A percentile compares a stretch with the other conserved stretches of the same genome.
phyloP scores from a whole-genome alignment of 768 basidiomycete genomes.

The Hortiboletus flavorubellus region DNA sequence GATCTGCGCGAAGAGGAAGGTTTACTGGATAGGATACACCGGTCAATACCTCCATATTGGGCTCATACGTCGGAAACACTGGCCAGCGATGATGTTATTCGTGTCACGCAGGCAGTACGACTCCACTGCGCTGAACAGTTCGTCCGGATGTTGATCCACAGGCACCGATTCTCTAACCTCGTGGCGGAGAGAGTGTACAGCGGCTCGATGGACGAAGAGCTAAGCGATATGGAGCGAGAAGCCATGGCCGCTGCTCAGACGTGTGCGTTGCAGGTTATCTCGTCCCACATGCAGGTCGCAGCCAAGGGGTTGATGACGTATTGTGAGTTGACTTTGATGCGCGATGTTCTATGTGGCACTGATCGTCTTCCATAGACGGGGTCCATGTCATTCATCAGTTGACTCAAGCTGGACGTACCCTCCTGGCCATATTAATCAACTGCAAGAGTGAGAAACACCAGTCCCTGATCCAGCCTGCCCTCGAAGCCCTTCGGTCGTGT shows the following conservation, averaged over 20 bases:
- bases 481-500: slow-evolving; percentile 85
- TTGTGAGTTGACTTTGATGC: slow-evolving; percentile 51
- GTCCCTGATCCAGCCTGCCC: slow-evolving; percentile 72
- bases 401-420: slow-evolving; percentile 88
- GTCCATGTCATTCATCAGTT: slow-evolving; percentile 95
- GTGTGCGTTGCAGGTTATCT: slow-evolving; percentile 78
- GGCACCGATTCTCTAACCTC: slow-evolving; percentile 78
- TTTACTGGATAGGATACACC: slow-evolving; percentile 75
- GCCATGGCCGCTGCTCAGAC: slow-evolving; percentile 75
- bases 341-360: slow-evolving; percentile 6
- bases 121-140: slow-evolving; percentile 86
- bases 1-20: slow-evolving; percentile 78
- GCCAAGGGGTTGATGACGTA: slow-evolving; percentile 92
- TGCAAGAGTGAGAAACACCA: slow-evolving; percentile 80
- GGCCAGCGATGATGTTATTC: slow-evolving; percentile 80
- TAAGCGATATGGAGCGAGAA: slow-evolving; percentile 67
- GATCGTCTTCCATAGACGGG: slow-evolving; percentile 54
- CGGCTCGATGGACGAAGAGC: slow-evolving; percentile 47
- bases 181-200: slow-evolving; percentile 63
- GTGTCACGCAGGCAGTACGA: slow-evolving; percentile 85
- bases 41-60: slow-evolving; percentile 73
- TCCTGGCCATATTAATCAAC: slow-evolving; percentile 83
- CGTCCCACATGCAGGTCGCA: slow-evolving; percentile 80
- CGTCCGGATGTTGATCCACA: slow-evolving; percentile 82
- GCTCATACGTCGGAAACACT: slow-evolving; percentile 77